These are phyloP conservation scores for Aspergillus fructus DNA, from an alignment of 2,329 filamentous ascomycete species.

Conservation along the genomic window DNA sequence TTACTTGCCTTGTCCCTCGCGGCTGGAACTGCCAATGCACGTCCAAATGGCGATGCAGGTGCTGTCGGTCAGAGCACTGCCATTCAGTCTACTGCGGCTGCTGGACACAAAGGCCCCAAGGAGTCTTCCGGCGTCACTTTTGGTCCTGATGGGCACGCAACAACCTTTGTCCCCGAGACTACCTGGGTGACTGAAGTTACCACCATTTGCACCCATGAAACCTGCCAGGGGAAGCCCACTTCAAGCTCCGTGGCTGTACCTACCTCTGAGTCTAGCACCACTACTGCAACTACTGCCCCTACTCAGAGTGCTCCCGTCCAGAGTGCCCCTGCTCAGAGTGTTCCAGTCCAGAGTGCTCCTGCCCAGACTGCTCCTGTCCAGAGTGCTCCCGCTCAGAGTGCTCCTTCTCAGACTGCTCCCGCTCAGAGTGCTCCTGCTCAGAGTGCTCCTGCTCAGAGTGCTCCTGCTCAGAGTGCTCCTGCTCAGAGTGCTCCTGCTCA, in stretches of 20 bases:
- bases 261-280: slow-evolving; percentile 10
- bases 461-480: neutral
- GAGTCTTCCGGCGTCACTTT: neutral
- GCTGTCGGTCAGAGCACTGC: neutral
- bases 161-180: neutral
- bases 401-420: slow-evolving; percentile 13
- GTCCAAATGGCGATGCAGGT: neutral
- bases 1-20: slow-evolving; percentile 21
- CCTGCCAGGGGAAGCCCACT: slow-evolving; percentile 1
- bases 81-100: neutral
- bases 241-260: slow-evolving; percentile 1
- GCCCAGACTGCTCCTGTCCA: neutral
- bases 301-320: slow-evolving; percentile 7
- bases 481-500: neutral
- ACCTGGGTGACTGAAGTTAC: neutral
- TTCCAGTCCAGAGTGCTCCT: neutral
- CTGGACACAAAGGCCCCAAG: neutral
- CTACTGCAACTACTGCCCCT: neutral
- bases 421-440: neutral
- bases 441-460: neutral
- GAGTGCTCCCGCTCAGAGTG: slow-evolving; percentile 13
- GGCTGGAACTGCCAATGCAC: slow-evolving; percentile 16
- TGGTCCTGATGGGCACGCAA: neutral
- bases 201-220: neutral
- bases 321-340: slow-evolving; percentile 13